phyloP scores from a whole-genome alignment of 176 grass and related monocot species.

The Eleusine indica region DNA sequence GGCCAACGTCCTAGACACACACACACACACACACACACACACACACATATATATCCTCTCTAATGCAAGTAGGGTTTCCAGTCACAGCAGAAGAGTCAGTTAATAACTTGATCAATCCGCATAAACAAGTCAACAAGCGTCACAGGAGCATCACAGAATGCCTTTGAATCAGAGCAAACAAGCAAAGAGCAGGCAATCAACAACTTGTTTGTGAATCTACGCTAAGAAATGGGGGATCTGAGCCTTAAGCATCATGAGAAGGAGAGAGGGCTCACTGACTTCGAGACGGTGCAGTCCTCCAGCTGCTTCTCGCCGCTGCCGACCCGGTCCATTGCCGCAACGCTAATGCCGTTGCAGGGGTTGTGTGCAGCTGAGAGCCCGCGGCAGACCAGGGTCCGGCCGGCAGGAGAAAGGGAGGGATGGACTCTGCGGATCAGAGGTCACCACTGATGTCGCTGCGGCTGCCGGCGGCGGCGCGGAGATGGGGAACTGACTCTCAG shows the following conservation, averaged over 20 bases:
- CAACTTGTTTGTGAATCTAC: neutral
- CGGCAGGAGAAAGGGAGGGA: neutral
- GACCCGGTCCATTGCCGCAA: constrained; percentile 48
- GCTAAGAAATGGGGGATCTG: neutral
- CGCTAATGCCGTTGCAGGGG: neutral
- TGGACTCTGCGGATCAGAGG: neutral
- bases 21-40: no score
- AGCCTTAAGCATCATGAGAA: neutral
- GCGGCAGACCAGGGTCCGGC: no score
- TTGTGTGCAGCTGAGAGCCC: neutral
- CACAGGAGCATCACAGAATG: neutral
- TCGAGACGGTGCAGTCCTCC: constrained; percentile 91
- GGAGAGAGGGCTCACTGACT: constrained; percentile 52
- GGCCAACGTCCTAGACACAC: neutral
- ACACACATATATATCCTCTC: neutral
- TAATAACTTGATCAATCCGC: neutral
- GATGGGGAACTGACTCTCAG: neutral
- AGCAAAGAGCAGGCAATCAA: neutral
- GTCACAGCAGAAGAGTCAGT: neutral
- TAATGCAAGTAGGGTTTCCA: neutral
- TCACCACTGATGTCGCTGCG: neutral
- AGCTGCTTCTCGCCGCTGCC: constrained; percentile 82
- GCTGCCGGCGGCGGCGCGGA: constrained; percentile 13
- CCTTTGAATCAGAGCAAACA: neutral
- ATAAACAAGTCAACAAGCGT: neutral